These are phyloP conservation scores for Setaria italica DNA, from an alignment of 202 grass and related monocot genomes.

Conservation along the genomic window DNA sequence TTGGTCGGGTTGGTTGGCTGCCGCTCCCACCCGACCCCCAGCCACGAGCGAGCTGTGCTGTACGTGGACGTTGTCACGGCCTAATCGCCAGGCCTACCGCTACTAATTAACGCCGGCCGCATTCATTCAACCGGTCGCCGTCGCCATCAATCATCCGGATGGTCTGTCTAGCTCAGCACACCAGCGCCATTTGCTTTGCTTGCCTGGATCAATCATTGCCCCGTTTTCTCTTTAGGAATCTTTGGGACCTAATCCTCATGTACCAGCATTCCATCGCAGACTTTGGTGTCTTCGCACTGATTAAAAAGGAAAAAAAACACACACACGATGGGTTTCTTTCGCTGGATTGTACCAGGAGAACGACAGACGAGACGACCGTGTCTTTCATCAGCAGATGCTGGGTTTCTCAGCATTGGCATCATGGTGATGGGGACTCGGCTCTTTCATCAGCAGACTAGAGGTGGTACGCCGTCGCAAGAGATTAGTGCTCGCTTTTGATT, in stretches of 20 bases:
- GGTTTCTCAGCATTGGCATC: background rate
- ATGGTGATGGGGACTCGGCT: background rate
- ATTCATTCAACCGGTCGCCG: background rate
- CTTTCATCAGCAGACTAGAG: background rate
- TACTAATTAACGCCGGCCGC: background rate
- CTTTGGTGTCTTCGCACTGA: background rate
- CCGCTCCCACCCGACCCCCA: background rate
- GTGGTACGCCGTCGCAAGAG: background rate
- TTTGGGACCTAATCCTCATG: constrained; percentile 11
- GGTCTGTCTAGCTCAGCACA: background rate
- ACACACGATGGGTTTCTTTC: background rate
- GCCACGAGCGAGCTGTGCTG: constrained; percentile 46
- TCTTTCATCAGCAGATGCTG: too few relatives aligned
- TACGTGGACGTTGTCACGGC: background rate
- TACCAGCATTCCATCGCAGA: constrained; percentile 25
- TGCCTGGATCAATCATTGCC: constrained; percentile 48
- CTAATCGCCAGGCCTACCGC: constrained; percentile 19
- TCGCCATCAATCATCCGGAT: constrained; percentile 33
- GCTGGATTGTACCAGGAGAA: background rate
- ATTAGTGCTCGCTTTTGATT: constrained; percentile 38
- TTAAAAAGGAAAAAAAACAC: too few relatives aligned
- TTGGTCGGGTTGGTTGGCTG: constrained; percentile 23
- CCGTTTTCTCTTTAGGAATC: constrained; percentile 1
- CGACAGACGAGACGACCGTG: background rate
- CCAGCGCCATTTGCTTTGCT: constrained; percentile 5